Conservation (phyloP, 805 yeast genomes). For the Zygosaccharomyces bisporus region DNA sequence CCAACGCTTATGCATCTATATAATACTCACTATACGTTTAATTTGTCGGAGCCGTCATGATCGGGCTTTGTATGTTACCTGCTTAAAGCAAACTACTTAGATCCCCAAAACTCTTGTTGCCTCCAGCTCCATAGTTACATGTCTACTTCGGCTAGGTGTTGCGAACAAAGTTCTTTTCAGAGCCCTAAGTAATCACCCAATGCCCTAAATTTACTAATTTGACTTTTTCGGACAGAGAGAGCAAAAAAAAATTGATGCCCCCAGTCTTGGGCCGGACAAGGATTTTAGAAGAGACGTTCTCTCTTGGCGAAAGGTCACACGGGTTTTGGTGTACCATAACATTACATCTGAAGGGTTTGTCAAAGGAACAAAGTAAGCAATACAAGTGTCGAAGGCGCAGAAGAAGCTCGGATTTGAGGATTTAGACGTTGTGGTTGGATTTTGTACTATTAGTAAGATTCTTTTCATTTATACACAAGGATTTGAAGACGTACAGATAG, state of each 20-base stretch:
- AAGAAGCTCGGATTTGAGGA: conserved; percentile 6
- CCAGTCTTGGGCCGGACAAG: background rate
- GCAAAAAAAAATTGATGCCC: background rate
- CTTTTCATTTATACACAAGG: background rate
- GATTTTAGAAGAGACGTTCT: background rate
- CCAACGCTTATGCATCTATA: too few relatives aligned
- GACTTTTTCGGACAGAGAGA: background rate
- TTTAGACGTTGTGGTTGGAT: background rate
- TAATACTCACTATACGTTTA: too few relatives aligned
- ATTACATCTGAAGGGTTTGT: background rate
- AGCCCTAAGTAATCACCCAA: too few relatives aligned
- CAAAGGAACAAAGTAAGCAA: background rate
- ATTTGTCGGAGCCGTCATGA: too few relatives aligned
- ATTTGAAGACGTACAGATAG: background rate
- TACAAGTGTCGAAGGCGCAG: conserved; percentile 2
- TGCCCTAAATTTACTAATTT: too few relatives aligned
- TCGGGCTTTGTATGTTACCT: too few relatives aligned
- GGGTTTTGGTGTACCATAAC: background rate
- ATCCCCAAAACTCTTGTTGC: too few relatives aligned
- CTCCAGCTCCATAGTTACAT: too few relatives aligned
- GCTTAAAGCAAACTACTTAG: too few relatives aligned
- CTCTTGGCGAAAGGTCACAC: background rate
- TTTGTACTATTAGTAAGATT: background rate
- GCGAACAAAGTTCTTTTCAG: too few relatives aligned
- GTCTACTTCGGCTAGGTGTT: too few relatives aligned